A percentile compares a stretch with the other conserved stretches of the same genome.
phyloP scores from a whole-genome alignment of 1,284 basidiomycete genomes.

The Irpex sp. region DNA sequence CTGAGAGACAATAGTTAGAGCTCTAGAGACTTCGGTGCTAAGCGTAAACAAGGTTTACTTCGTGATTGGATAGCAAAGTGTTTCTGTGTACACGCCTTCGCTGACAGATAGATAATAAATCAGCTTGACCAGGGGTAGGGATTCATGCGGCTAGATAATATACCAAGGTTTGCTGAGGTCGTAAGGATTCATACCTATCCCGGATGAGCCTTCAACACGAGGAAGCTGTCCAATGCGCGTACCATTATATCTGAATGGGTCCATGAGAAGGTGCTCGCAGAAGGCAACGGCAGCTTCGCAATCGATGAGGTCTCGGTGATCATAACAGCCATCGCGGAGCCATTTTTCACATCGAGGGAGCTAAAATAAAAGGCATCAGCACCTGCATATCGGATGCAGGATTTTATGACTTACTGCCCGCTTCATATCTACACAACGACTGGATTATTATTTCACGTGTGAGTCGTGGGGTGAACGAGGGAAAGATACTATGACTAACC shows the following conservation, averaged over 20 bases:
- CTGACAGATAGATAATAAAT: not conserved
- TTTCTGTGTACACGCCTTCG: constrained; percentile 6
- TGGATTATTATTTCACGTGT: constrained; percentile 2
- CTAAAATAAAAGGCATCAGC: not conserved
- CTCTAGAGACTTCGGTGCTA: no score
- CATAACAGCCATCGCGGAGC: constrained; percentile 1
- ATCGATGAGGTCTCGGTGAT: constrained; percentile 5
- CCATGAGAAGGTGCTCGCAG: not conserved
- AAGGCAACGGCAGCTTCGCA: constrained; percentile 7
- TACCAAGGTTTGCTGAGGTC: constrained; percentile 24
- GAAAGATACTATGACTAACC: constrained; percentile 1
- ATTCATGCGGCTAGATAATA: not conserved
- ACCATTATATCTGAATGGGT: not conserved
- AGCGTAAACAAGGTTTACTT: not conserved
- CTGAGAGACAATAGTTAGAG: not conserved
- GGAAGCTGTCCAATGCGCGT: no score
- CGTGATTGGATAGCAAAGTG: constrained; percentile 25
- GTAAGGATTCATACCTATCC: constrained; percentile 20
- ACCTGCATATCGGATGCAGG: not conserved
- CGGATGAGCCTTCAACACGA: not conserved
- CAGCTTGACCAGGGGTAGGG: not conserved
- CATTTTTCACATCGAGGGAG: constrained; percentile 10
- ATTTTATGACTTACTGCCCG: constrained; percentile 26
- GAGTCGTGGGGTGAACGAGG: not conserved
- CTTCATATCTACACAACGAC: constrained; percentile 27